Conservation (phyloP, 2,329 filamentous ascomycete genomes). For the Exophiala spinifera region DNA sequence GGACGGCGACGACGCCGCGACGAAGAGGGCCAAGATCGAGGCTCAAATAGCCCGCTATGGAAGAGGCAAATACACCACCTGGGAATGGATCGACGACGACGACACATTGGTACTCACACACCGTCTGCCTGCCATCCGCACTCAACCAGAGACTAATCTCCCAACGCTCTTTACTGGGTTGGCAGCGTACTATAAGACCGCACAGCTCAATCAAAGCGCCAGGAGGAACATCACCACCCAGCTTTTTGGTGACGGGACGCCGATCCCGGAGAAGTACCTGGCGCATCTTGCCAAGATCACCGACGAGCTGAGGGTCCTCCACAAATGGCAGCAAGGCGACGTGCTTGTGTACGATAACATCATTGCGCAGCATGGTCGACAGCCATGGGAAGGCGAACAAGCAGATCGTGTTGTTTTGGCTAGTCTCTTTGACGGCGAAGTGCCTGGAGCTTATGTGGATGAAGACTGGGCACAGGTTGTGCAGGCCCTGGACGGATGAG, state of each 20-base stretch:
- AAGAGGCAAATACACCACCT: conserved; percentile 46
- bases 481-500: conserved; percentile 39
- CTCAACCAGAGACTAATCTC: conserved; percentile 45
- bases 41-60: conserved; percentile 49
- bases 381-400: conserved; percentile 50
- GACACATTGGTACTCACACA: conserved; percentile 42
- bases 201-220: conserved; percentile 24
- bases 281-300: conserved; percentile 44
- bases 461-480: conserved; percentile 49
- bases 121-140: conserved; percentile 46
- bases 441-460: conserved; percentile 45
- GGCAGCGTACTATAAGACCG: conserved; percentile 46
- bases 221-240: conserved; percentile 39
- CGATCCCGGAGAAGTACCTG: conserved; percentile 48
- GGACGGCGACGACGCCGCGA: conserved; percentile 45
- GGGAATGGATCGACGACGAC: conserved; percentile 50
- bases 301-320: conserved; percentile 50
- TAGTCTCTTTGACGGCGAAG: conserved; percentile 48
- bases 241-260: conserved; percentile 47
- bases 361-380: conserved; percentile 49
- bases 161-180: conserved; percentile 49
- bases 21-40: conserved; percentile 45
- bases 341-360: conserved; percentile 51
- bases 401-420: conserved; percentile 47
- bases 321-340: conserved; percentile 48